phyloP scores from a whole-genome alignment of 306 rosid genomes.

The Rubus idaeus region DNA sequence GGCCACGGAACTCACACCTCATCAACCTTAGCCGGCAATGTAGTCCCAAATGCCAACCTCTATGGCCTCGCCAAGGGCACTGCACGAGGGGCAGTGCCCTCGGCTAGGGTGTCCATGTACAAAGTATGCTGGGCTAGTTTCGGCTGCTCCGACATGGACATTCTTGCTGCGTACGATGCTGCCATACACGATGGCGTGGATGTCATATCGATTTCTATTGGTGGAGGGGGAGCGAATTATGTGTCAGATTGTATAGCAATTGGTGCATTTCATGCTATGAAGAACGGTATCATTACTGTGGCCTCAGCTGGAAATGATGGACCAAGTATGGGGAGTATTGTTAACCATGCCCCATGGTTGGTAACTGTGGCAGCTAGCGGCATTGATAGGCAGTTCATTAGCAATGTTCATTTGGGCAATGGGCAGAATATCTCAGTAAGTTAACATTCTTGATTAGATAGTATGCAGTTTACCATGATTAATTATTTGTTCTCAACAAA shows the following conservation, averaged over 20 bases:
- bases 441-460: conserved; percentile 8
- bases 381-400: conserved; percentile 67
- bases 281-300: conserved; percentile 72
- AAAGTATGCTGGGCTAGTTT: conserved; percentile 72
- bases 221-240: conserved; percentile 54
- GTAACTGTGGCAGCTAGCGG: conserved; percentile 88
- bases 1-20: conserved; percentile 97
- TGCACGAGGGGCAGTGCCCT: conserved; percentile 75
- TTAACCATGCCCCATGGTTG: conserved; percentile 82
- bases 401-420: conserved; percentile 61
- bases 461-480: not conserved
- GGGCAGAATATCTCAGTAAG: conserved; percentile 65
- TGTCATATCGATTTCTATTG: conserved; percentile 79
- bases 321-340: conserved; percentile 48
- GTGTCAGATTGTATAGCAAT: conserved; percentile 50
- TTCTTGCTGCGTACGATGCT: conserved; percentile 85
- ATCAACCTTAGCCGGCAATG: conserved; percentile 65
- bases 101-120: conserved; percentile 76
- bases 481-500: not conserved
- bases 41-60: conserved; percentile 57
- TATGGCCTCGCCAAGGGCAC: conserved; percentile 73
- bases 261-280: conserved; percentile 82
- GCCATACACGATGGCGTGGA: conserved; percentile 87
- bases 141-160: conserved; percentile 83
- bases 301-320: conserved; percentile 86